Evolutionary conservation across 2,329 filamentous ascomycete genomes (phyloP).

Genomic region (Lachnellula cervina): DNA sequence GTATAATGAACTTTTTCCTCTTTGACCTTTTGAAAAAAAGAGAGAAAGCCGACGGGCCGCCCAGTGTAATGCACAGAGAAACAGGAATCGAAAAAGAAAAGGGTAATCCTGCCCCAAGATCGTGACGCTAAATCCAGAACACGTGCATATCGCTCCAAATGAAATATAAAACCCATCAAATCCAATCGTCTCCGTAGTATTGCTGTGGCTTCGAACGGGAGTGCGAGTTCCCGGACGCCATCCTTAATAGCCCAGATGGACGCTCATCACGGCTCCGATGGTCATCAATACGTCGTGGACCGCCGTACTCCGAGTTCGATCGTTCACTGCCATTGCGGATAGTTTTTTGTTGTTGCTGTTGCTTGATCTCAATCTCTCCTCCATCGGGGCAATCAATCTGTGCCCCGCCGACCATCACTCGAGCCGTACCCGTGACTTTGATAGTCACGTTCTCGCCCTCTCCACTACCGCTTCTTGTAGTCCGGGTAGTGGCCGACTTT

Average conservation of each 20-base stretch:
- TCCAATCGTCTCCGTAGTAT: conserved; percentile 6
- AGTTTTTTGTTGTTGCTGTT: conserved; percentile 34
- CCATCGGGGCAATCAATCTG: conserved; percentile 56
- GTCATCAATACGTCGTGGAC: conserved; percentile 21
- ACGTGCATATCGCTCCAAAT: conserved; percentile 17
- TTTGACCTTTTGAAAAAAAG: conserved; percentile 19
- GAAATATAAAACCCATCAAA: conserved; percentile 8
- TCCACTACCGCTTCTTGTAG: conserved; percentile 44
- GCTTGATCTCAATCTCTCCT: conserved; percentile 54
- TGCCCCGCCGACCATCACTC: conserved; percentile 51
- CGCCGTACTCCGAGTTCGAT: conserved; percentile 36
- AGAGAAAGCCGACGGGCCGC: conserved; percentile 22
- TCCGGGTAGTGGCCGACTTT: conserved; percentile 56
- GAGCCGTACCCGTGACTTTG: conserved; percentile 51
- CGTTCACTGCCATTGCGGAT: conserved; percentile 46
- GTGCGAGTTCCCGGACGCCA: conserved; percentile 23
- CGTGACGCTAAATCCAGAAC: conserved; percentile 21
- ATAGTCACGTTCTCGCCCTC: conserved; percentile 58
- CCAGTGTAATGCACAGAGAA: conserved; percentile 21
- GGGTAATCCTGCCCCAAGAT: conserved; percentile 14
- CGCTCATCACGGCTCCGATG: conserved; percentile 18
- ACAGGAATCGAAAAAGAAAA: conserved; percentile 12
- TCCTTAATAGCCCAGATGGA: conserved; percentile 17
- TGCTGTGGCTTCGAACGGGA: conserved; percentile 16
- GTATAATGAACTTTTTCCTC: conserved; percentile 22